These are phyloP conservation scores for Zymoseptoria passerinii DNA, from an alignment of 2,329 filamentous ascomycete species.

Conservation along the genomic window DNA sequence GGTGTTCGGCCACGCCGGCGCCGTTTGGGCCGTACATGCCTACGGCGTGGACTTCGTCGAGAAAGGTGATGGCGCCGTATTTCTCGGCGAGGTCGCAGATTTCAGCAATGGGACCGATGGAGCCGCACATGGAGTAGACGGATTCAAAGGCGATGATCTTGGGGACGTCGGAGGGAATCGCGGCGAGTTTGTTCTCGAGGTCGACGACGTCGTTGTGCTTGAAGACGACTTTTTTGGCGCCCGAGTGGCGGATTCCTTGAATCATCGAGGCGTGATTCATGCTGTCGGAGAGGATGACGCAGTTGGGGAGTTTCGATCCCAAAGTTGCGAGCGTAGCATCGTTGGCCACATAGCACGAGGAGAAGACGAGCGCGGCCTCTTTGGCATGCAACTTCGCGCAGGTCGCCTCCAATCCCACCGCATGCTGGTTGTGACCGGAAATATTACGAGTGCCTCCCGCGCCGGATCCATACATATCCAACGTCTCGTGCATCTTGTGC, in stretches of 20 bases:
- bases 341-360: slow-evolving; percentile 96
- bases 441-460: slow-evolving; percentile 96
- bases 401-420: slow-evolving; percentile 71
- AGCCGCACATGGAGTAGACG: slow-evolving; percentile 99
- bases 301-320: slow-evolving; percentile 93
- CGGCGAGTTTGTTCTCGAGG: slow-evolving; percentile 83
- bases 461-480: slow-evolving; percentile 90
- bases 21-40: slow-evolving; percentile 98
- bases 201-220: slow-evolving; percentile 96
- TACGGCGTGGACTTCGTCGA: slow-evolving; percentile 97
- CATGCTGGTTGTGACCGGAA: slow-evolving; percentile 94
- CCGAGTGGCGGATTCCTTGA: slow-evolving; percentile 94
- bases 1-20: slow-evolving; percentile 92
- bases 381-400: slow-evolving; percentile 85
- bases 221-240: slow-evolving; percentile 95
- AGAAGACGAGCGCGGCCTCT: slow-evolving; percentile 87
- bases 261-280: slow-evolving; percentile 99
- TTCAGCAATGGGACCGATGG: slow-evolving; percentile 87
- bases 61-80: slow-evolving; percentile 93
- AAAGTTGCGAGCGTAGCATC: slow-evolving; percentile 93
- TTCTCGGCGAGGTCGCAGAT: slow-evolving; percentile 96
- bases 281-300: slow-evolving; percentile 95
- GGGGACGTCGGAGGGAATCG: slow-evolving; percentile 72
- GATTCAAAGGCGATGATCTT: slow-evolving; percentile 99
- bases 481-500: slow-evolving; percentile 84